Conservation (phyloP, 2,329 filamentous ascomycete genomes). For the Oidium heveae region DNA sequence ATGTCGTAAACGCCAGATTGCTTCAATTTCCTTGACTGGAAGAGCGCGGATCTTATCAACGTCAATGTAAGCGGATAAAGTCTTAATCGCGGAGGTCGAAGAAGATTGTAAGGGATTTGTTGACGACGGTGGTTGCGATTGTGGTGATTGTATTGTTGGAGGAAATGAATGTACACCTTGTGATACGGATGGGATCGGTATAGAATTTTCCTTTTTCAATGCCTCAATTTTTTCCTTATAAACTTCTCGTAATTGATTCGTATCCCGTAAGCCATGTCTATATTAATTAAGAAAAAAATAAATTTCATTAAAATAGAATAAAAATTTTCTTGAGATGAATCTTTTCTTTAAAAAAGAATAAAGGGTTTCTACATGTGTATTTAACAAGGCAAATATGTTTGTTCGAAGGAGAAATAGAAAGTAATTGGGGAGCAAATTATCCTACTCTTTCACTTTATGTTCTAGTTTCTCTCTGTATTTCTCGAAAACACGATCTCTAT, state of each 20-base stretch:
- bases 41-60: slow-evolving; percentile 50
- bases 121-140: slow-evolving; percentile 14
- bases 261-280: slow-evolving; percentile 36
- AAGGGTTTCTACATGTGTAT: neutral
- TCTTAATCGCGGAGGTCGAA: slow-evolving; percentile 22
- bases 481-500: slow-evolving; percentile 44
- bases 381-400: neutral
- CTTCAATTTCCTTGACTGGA: slow-evolving; percentile 57
- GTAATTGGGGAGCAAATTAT: neutral
- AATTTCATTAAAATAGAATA: too few species aligned
- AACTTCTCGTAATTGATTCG: slow-evolving; percentile 53
- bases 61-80: slow-evolving; percentile 47
- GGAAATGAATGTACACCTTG: slow-evolving; percentile 1
- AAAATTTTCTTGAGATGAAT: too few species aligned
- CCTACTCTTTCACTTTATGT: slow-evolving; percentile 44
- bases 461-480: slow-evolving; percentile 75
- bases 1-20: slow-evolving; percentile 77
- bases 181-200: slow-evolving; percentile 9
- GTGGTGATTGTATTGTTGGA: slow-evolving; percentile 7
- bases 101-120: slow-evolving; percentile 5
- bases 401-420: neutral
- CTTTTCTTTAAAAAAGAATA: neutral
- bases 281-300: neutral
- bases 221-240: slow-evolving; percentile 65
- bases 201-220: slow-evolving; percentile 40